Evolutionary conservation across 2,329 filamentous ascomycete species (phyloP).

Genomic region (Diaporthe longicolla): DNA sequence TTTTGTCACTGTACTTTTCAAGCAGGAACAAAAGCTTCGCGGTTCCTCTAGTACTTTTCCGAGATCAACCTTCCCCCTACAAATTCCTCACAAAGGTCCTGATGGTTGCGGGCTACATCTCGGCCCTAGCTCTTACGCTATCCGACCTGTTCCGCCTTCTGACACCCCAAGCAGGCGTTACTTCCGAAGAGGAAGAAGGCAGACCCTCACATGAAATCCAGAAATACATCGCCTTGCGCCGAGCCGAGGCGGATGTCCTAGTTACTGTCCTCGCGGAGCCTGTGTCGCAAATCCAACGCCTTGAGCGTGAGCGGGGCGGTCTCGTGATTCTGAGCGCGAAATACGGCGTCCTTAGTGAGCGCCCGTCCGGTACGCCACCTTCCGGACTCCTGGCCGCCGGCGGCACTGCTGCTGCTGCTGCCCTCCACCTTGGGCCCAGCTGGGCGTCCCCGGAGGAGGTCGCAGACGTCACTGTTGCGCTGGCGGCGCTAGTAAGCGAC

Average conservation of each 20-base stretch:
- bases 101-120: constrained; percentile 57
- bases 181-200: background rate
- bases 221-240: constrained; percentile 51
- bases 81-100: constrained; percentile 48
- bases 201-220: constrained; percentile 41
- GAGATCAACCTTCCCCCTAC: background rate
- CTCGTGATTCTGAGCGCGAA: constrained; percentile 65
- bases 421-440: constrained; percentile 5
- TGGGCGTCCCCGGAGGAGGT: constrained; percentile 58
- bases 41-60: constrained; percentile 55
- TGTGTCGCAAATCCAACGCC: constrained; percentile 56
- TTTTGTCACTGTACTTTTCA: constrained; percentile 63
- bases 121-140: constrained; percentile 57
- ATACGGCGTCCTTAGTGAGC: constrained; percentile 57
- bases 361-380: background rate
- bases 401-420: background rate
- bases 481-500: constrained; percentile 61
- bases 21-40: constrained; percentile 56
- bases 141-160: constrained; percentile 49
- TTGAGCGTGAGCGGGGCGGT: constrained; percentile 54
- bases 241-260: constrained; percentile 62
- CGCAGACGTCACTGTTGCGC: constrained; percentile 64
- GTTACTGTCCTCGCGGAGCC: constrained; percentile 58
- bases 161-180: constrained; percentile 38
- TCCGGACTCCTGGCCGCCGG: background rate